Evolutionary conservation across 2,329 filamentous ascomycete species (phyloP), one percentile per base, ranked within the genome.

Genomic region (Cladosporium phlei): DNA sequence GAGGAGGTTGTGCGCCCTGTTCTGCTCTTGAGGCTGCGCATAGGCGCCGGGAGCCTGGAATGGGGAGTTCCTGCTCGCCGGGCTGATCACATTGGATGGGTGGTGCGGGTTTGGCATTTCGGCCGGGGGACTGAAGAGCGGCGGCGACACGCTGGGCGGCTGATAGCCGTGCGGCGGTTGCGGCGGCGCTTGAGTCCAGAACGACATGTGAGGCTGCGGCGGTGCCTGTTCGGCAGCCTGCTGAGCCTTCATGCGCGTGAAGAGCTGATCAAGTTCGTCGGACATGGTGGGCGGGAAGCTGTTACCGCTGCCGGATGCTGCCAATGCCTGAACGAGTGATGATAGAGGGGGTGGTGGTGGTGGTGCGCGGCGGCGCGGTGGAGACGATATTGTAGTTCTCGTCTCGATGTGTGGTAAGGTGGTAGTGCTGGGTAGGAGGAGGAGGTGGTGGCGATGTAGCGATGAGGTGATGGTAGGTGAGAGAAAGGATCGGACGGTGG

Each of bases 71-170:
- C 44, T 40, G 50, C 67, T 62, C 51, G 72, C 76, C 8, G 79
- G 78, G 59, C 78, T 82, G 61, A 82, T 71, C 56, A 82, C 69
- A 52, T 76, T 75, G 48, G 78, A 79, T 30, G 69, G 66, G 60
- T 80, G 75, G 48, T 75, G 74, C 47, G 78, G 77, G 38, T 77
- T 75, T 19, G 74, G 74, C 48, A 73, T 75, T 50, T 67, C 63
- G 14, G 69, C 69, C 8, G 74, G 73, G 39, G 79, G 78, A 33
- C 77, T 80, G 57, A 76, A 75, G 45, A 80, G 61, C 27, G 77
- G 74, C 32, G 79, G 80, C 11, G 78, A 77, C 22, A 80, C 76
- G 14, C 74, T 73, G 27, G 79, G 76, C 50, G 74, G 73, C 48
- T 75, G 75, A 55, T 80, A 77, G 35, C 63, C 65, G 42, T 68